Conservation (phyloP, 2,329 filamentous ascomycete genomes). For the Botrytis byssoidea region DNA sequence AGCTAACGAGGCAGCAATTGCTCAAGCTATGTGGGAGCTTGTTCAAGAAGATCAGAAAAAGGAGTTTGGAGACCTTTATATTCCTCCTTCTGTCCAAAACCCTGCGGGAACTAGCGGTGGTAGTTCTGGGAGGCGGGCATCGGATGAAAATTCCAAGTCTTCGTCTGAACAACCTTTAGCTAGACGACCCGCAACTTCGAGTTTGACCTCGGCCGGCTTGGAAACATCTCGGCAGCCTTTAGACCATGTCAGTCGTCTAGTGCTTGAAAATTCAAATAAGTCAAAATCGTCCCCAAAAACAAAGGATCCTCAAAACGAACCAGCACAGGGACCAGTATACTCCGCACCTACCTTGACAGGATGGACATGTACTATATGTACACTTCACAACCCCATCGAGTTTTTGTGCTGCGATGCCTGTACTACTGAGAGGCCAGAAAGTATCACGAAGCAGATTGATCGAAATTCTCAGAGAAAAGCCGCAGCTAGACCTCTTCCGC, state of each 20-base stretch:
- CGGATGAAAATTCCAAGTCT: not conserved
- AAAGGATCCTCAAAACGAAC: constrained; percentile 18
- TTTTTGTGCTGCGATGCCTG: constrained; percentile 59
- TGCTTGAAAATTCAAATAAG: constrained; percentile 29
- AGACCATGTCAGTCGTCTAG: constrained; percentile 35
- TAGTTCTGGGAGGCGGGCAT: constrained; percentile 21
- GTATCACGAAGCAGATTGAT: constrained; percentile 34
- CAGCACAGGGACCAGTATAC: constrained; percentile 17
- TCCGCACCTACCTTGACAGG: constrained; percentile 41
- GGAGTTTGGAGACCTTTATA: constrained; percentile 35
- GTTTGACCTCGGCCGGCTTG: not conserved
- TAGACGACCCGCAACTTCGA: constrained; percentile 22
- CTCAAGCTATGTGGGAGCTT: constrained; percentile 80
- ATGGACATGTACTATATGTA: constrained; percentile 58
- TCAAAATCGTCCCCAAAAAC: constrained; percentile 23
- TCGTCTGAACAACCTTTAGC: constrained; percentile 16
- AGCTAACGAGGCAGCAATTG: constrained; percentile 83
- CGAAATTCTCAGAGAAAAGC: constrained; percentile 19
- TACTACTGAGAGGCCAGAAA: constrained; percentile 44
- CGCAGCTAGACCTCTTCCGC: constrained; percentile 20
- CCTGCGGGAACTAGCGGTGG: constrained; percentile 39
- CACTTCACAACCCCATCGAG: constrained; percentile 52
- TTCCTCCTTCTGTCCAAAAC: constrained; percentile 35
- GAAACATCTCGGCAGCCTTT: constrained; percentile 2
- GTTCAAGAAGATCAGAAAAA: constrained; percentile 68